Conservation (phyloP, 352 stramenopile genomes). For the Phytophthora ramorum region DNA sequence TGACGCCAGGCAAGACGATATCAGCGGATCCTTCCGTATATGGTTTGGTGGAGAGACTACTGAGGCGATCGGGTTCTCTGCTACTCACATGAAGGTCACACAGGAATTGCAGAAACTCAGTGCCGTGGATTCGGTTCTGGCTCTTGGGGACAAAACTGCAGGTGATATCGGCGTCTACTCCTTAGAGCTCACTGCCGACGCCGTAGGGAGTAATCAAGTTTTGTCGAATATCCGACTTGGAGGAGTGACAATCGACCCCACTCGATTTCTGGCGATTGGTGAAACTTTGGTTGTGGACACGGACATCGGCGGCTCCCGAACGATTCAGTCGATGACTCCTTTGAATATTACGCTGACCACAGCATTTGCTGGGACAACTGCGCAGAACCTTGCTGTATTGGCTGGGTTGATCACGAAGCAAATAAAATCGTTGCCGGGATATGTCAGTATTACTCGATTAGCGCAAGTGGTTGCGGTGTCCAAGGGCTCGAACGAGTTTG, state of each 20-base stretch:
- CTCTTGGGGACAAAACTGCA: constrained; percentile 46
- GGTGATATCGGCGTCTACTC: constrained; percentile 69
- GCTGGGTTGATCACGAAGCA: constrained; percentile 66
- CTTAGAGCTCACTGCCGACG: constrained; percentile 56
- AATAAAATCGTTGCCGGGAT: constrained; percentile 53
- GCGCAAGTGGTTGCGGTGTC: constrained; percentile 59
- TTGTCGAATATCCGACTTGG: constrained; percentile 58
- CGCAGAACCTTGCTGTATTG: constrained; percentile 28
- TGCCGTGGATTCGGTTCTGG: constrained; percentile 65
- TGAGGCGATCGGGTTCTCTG: constrained; percentile 60
- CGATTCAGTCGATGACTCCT: constrained; percentile 50
- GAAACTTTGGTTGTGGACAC: constrained; percentile 55
- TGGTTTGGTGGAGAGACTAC: constrained; percentile 59
- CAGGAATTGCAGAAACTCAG: constrained; percentile 78
- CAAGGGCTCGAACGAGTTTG: constrained; percentile 30
- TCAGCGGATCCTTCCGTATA: constrained; percentile 69
- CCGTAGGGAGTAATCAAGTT: constrained; percentile 30
- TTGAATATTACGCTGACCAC: constrained; percentile 54
- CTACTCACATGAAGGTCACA: constrained; percentile 74
- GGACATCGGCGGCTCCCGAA: constrained; percentile 23
- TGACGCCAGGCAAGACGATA: constrained; percentile 60
- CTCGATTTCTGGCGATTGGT: constrained; percentile 62
- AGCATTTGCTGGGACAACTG: constrained; percentile 9
- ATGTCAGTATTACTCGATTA: constrained; percentile 50
- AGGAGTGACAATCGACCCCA: constrained; percentile 59